Conservation (phyloP, 73 alveolate species). For the Paramecium bursaria region DNA sequence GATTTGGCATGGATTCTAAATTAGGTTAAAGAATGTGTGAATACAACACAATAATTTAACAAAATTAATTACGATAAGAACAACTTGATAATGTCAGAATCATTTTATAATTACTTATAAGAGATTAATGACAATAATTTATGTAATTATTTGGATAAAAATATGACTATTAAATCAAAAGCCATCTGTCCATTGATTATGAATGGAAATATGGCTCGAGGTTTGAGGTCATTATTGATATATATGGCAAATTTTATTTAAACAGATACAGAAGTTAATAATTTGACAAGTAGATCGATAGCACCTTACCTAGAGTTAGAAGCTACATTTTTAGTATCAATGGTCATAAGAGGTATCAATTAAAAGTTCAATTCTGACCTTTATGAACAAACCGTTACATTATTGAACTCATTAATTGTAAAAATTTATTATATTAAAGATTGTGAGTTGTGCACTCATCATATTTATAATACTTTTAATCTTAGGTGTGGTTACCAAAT, state of each 20-base stretch:
- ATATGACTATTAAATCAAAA: not conserved
- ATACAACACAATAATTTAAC: conserved; percentile 4
- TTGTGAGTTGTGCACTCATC: too few species aligned
- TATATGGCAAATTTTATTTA: conserved; percentile 16
- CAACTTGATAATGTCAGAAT: conserved; percentile 5
- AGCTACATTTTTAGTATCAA: conserved; percentile 35
- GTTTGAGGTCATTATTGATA: not conserved
- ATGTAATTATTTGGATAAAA: not conserved
- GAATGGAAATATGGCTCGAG: conserved; percentile 47
- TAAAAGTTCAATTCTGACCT: conserved; percentile 1
- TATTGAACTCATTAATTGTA: not conserved
- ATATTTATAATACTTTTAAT: too few species aligned
- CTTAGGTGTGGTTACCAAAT: too few species aligned
- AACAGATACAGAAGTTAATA: conserved; percentile 43
- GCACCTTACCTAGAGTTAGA: conserved; percentile 39
- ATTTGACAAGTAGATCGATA: not conserved
- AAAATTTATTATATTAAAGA: too few species aligned
- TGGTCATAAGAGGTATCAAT: conserved; percentile 14
- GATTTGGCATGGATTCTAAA: not conserved
- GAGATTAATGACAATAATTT: not conserved
- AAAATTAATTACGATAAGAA: too few species aligned
- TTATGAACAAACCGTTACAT: not conserved
- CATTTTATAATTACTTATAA: not conserved
- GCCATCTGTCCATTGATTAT: not conserved
- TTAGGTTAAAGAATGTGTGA: not conserved